A percentile compares a stretch with the other conserved stretches of the same genome.
phyloP scores from a whole-genome alignment of 1,284 basidiomycete genomes.

The Hypsizygus ulmarius region DNA sequence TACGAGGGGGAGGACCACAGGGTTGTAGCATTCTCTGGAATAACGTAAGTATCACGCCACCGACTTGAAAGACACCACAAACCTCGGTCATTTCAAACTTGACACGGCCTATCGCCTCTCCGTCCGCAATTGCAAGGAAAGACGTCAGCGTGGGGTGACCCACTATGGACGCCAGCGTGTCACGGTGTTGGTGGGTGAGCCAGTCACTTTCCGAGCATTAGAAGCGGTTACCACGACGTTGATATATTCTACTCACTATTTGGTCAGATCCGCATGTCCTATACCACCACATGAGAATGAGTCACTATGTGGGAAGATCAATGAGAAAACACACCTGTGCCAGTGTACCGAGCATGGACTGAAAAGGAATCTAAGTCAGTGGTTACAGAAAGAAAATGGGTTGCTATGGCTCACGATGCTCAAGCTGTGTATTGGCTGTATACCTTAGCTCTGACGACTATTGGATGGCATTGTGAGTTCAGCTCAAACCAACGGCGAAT shows the following conservation, averaged over 20 bases:
- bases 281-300: constrained; percentile 10
- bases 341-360: constrained; percentile 97
- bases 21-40: constrained; percentile 93
- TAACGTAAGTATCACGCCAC: constrained; percentile 7
- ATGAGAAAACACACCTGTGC: constrained; percentile 63
- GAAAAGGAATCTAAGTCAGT: constrained; percentile 15
- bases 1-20: constrained; percentile 93
- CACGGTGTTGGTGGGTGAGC: constrained; percentile 96
- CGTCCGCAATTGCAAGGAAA: constrained; percentile 91
- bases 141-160: constrained; percentile 87
- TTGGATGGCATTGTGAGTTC: constrained; percentile 11
- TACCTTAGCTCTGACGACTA: constrained; percentile 89
- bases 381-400: constrained; percentile 7
- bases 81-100: constrained; percentile 97
- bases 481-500: constrained; percentile 13
- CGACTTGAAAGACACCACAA: constrained; percentile 26
- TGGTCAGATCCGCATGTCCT: constrained; percentile 93
- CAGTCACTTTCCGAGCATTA: constrained; percentile 71
- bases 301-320: constrained; percentile 8
- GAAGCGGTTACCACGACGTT: constrained; percentile 4
- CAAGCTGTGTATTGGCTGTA: constrained; percentile 91
- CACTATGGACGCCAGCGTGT: constrained; percentile 89
- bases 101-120: constrained; percentile 85
- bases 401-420: constrained; percentile 66
- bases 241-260: constrained; percentile 66